Percentiles rank a stretch among this genome's conserved stretches.
Evolutionary conservation across 108 stramenopile genomes (phyloP).

Genomic region (Halocafeteria seosinensis): DNA sequence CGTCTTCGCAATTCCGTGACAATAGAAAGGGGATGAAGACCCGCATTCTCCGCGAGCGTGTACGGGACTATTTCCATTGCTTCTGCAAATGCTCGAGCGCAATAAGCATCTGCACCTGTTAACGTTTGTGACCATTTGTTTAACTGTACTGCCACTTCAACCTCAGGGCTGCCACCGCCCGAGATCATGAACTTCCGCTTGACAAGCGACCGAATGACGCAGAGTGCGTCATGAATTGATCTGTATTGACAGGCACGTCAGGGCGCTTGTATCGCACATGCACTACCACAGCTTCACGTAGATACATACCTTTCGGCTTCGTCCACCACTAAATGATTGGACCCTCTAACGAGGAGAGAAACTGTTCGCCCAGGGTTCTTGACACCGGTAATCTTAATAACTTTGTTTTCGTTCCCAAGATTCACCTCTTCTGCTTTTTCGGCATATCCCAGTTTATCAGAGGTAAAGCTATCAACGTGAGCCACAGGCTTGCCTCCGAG

Average conservation of each 20-base stretch:
- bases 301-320: conserved; percentile 96
- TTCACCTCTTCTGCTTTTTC: conserved; percentile 73
- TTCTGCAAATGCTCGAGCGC: conserved; percentile 87
- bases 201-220: conserved; percentile 83
- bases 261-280: too few species aligned
- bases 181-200: conserved; percentile 83
- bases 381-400: conserved; percentile 88
- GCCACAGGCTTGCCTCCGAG: conserved; percentile 79
- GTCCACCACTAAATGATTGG: conserved; percentile 84
- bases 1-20: conserved; percentile 79
- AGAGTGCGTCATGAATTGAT: conserved; percentile 95
- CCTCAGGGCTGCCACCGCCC: conserved; percentile 95
- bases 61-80: conserved; percentile 94
- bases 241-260: too few species aligned
- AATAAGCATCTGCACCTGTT: conserved; percentile 79
- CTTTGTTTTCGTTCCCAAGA: conserved; percentile 70
- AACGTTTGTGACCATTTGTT: conserved; percentile 53
- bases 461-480: conserved; percentile 69
- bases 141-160: conserved; percentile 65
- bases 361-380: conserved; percentile 57
- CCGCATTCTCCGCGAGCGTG: conserved; percentile 97
- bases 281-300: too few species aligned
- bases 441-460: conserved; percentile 70
- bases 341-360: conserved; percentile 73
- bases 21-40: conserved; percentile 86